Conservation (phyloP, 2,329 filamentous ascomycete genomes). For the Trichoderma endophyticum region DNA sequence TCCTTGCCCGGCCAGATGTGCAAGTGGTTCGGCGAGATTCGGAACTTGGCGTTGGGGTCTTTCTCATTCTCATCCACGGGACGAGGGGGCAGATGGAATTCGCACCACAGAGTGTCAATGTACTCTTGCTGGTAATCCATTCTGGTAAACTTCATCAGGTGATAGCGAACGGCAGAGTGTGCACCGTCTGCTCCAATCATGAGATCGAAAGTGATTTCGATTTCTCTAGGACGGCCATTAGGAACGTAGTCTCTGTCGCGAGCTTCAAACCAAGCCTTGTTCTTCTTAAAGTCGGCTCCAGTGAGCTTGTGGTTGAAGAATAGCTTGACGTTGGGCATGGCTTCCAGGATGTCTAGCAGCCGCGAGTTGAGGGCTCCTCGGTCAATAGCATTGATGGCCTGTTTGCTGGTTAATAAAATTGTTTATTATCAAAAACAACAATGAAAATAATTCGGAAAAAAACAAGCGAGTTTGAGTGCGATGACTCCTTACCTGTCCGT, state of each 20-base stretch:
- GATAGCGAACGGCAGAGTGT: conserved; percentile 85
- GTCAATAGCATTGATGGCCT: conserved; percentile 86
- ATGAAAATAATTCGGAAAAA: too few relatives aligned
- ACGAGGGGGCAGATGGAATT: conserved; percentile 73
- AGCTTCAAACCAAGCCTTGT: conserved; percentile 84
- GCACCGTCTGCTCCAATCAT: conserved; percentile 94
- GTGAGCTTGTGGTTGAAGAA: conserved; percentile 93
- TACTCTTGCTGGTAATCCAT: conserved; percentile 94
- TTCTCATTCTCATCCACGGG: conserved; percentile 25
- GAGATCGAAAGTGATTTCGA: conserved; percentile 84
- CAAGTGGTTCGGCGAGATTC: conserved; percentile 85
- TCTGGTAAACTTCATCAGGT: conserved; percentile 91
- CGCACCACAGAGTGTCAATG: conserved; percentile 96
- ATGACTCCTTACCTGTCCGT: conserved; percentile 66
- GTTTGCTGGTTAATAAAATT: conserved; percentile 9
- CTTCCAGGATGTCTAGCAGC: conserved; percentile 78
- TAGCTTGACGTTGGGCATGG: conserved; percentile 82
- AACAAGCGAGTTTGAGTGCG: not conserved
- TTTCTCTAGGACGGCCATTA: conserved; percentile 58
- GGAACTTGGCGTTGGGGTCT: conserved; percentile 52
- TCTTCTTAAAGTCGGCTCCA: conserved; percentile 76
- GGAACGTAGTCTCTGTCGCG: conserved; percentile 35
- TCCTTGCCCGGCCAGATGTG: conserved; percentile 95
- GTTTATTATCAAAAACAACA: not conserved
- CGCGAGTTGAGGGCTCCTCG: conserved; percentile 77